Conservation (phyloP, 371 early-diverging fungal species). For the Rhizopus sp. region DNA sequence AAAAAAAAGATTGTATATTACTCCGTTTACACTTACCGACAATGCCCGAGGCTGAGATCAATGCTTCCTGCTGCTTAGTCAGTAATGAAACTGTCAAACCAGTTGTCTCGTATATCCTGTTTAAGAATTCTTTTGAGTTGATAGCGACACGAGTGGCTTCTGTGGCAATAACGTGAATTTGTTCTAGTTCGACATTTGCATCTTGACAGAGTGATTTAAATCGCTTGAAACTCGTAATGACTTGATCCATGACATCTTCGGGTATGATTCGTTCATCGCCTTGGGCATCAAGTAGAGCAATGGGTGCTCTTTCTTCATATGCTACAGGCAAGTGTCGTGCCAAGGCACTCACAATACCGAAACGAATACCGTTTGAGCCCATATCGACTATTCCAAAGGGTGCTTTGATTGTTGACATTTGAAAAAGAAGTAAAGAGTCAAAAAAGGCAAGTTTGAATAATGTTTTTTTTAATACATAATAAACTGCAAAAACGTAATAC, state of each 20-base stretch:
- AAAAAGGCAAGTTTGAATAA: background rate
- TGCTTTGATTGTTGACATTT: constrained; percentile 20
- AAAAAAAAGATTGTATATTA: background rate
- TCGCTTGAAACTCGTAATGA: constrained; percentile 54
- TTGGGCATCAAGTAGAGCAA: constrained; percentile 61
- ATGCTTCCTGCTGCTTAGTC: constrained; percentile 58
- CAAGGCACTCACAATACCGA: constrained; percentile 59
- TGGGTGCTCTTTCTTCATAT: constrained; percentile 66
- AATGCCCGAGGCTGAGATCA: constrained; percentile 64
- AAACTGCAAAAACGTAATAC: constrained; percentile 7
- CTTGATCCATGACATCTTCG: constrained; percentile 52
- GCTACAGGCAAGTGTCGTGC: constrained; percentile 63
- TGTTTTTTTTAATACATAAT: constrained; percentile 5
- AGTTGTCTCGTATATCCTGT: constrained; percentile 48
- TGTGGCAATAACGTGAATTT: constrained; percentile 62
- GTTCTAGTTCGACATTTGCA: constrained; percentile 37
- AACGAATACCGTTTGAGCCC: constrained; percentile 74
- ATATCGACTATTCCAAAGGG: constrained; percentile 68
- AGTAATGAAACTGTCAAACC: constrained; percentile 57
- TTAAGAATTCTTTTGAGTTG: constrained; percentile 54
- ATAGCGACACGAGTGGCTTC: constrained; percentile 64
- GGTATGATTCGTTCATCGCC: constrained; percentile 50
- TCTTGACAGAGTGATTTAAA: constrained; percentile 56
- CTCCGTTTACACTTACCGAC: constrained; percentile 37
- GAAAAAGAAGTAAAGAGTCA: background rate